Conservation (phyloP, 306 rosid species). For the Dalbergia oliveri region DNA sequence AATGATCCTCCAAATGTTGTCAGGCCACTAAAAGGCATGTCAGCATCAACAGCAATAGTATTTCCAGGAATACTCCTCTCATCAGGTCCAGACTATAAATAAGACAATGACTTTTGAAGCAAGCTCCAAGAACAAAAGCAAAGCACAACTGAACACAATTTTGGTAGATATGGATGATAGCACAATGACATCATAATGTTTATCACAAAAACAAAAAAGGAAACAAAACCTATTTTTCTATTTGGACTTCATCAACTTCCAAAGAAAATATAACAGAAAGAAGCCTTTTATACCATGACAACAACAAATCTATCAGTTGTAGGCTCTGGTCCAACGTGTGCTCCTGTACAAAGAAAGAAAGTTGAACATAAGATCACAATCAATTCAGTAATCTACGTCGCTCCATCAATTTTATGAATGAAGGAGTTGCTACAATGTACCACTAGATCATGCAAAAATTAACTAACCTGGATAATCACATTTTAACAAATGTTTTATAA, state of each 20-base stretch:
- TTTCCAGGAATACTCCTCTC: constrained; percentile 97
- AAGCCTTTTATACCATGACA: constrained; percentile 73
- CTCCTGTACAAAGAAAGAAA: constrained; percentile 60
- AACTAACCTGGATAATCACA: constrained; percentile 90
- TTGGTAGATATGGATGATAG: not conserved
- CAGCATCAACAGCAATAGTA: constrained; percentile 93
- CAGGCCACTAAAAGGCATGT: constrained; percentile 88
- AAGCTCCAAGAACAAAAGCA: not conserved
- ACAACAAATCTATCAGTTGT: constrained; percentile 97
- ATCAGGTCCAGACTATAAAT: constrained; percentile 86
- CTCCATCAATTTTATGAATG: constrained; percentile 20
- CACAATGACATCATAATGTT: not conserved
- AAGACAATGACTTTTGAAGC: constrained; percentile 25
- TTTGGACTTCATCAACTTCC: constrained; percentile 6
- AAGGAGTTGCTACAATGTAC: constrained; percentile 9
- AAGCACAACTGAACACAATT: constrained; percentile 3
- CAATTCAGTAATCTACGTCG: constrained; percentile 5
- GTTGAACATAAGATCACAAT: not conserved
- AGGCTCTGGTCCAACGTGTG: constrained; percentile 98
- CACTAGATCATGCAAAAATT: not conserved
- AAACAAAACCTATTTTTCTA: not conserved
- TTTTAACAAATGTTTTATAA: constrained; percentile 83
- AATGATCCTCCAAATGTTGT: constrained; percentile 92
- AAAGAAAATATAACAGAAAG: not conserved
- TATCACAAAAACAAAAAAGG: not conserved